Base-by-base conservation (phyloP, 1,284 basidiomycete species). In the Moesziomyces antarcticus region DNA sequence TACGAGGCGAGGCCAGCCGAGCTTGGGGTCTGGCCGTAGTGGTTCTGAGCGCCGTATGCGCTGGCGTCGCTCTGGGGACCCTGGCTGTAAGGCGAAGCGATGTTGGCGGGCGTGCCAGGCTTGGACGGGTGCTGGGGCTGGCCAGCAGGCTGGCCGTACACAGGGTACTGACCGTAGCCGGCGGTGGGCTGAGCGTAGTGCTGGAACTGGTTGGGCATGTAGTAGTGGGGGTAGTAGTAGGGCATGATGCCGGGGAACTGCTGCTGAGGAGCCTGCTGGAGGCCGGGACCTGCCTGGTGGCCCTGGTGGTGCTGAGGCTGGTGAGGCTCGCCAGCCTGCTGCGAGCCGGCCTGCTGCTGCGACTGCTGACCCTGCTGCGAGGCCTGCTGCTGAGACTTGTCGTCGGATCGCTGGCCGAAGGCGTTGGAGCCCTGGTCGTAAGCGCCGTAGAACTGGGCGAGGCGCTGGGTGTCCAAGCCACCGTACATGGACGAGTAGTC, bases 211-310 rank as follows among this genome's bases (percentile, higher is more conserved):
- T 79, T 80, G 33, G 81, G 82, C 73, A 82, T 74, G 73, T 84
- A 84, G 80, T 84, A 84, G 55, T 80, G 80, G 13, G 82, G 81
- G 68, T 84, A 84, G 79, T 84, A 84, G 73, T 81, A 81, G 20
- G 82, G 82, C 79, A 82, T 81, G 63, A 83, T 73, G 54, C 80
- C 79, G 9, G 81, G 78, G 78, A 75, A 83, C 41, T 75, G 78
- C 76, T 81, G 80, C 52, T 70, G 70, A 37, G 75, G 77, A 45
- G 74, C 73, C 56, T 75, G 76, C 57, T 71, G 76, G 16, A 73
- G 56, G 30, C 65, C 69, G 22, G 70, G 70, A 41, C 59, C 65
- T 18, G 72, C 61, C 50, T 71, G 79, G 68, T 73, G 77, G 50
- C 47, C 52, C 40, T 62, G 63, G 48, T 57, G 67, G 35, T 72